Base-by-base conservation (phyloP, 352 stramenopile species). In the Phytophthora pseudosyringae region DNA sequence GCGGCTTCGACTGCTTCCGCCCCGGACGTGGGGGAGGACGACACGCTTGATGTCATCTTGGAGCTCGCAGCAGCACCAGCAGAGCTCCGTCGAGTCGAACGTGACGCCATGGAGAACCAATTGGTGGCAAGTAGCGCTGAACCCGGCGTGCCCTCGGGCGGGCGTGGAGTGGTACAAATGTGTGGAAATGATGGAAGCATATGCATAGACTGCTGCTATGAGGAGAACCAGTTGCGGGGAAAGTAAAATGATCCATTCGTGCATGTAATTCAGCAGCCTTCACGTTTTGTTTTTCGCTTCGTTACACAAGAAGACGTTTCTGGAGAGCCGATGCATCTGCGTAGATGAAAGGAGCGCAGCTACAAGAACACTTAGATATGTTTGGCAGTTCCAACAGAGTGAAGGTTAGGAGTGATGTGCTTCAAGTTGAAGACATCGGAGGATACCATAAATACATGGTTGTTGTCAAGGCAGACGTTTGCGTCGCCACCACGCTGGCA, bases 391-490 rank as follows among this genome's bases (percentile, higher is more conserved):
- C 12, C 9, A 35, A 26, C 12, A 32, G 44, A 69, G 39, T 65
- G 54, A 64, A 59, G 46, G 39, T 64, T 47, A 36, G 38, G 53
- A 69, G 55, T 64, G 61, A 59, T 49, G 61, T 65, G 53, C 54
- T 65, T 65, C 46, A 64, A 64, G 45, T 65, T 64, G 61, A 64
- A 63, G 59, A 1, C 21, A 21, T 21, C 21, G 21, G 21, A 21
- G 21, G 21, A 21, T 21, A 21, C 21, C 21, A 21, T 21, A 21
- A 21, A 21, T 21, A 21, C 21, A 21, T 21, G 21, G 21, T 21
- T 21, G 21, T 21, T 21, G 21, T 21, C 21, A 21, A 21, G 21
- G 21, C 21, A 21, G 21, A 21, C 21, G 21, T 21, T 21, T 21
- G 21, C 21, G 21, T 21, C 21, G 21, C 21, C 21, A 21, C 21